phyloP scores from a whole-genome alignment of 371 early-diverging fungal genomes.

The Encephalitozoon intestinalis region DNA sequence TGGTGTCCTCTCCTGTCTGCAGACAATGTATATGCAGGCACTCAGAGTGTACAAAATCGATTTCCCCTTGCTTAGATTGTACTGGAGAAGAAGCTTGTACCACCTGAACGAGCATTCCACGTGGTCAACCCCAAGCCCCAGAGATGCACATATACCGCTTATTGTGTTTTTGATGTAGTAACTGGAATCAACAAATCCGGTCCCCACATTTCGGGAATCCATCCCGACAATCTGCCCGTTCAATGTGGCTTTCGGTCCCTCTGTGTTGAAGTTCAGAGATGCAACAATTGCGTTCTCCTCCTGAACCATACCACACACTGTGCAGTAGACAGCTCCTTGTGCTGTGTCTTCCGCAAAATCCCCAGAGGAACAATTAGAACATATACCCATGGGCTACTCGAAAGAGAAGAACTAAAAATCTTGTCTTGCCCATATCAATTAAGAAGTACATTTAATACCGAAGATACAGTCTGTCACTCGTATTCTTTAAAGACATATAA shows the following conservation, averaged over 20 bases:
- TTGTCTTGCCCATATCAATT: neutral
- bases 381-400: slow-evolving; percentile 31
- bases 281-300: slow-evolving; percentile 87
- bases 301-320: slow-evolving; percentile 65
- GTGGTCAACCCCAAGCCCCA: slow-evolving; percentile 65
- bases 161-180: slow-evolving; percentile 56
- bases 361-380: slow-evolving; percentile 53
- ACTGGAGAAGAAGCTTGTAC: slow-evolving; percentile 78
- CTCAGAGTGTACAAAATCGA: slow-evolving; percentile 73
- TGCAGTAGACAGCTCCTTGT: slow-evolving; percentile 57
- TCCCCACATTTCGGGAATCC: slow-evolving; percentile 48
- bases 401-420: neutral
- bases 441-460: neutral
- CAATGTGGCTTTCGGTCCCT: slow-evolving; percentile 50
- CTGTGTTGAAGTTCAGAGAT: slow-evolving; percentile 81
- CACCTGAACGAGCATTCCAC: slow-evolving; percentile 77
- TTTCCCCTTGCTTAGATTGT: slow-evolving; percentile 83
- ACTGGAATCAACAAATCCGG: slow-evolving; percentile 32
- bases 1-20: slow-evolving; percentile 73
- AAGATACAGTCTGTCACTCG: neutral
- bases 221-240: slow-evolving; percentile 57
- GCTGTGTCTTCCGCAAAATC: slow-evolving; percentile 52
- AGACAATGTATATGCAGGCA: slow-evolving; percentile 88
- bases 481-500: neutral
- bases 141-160: slow-evolving; percentile 36